These are phyloP conservation scores for Lepidium sativum DNA, from an alignment of 345 rosid genomes.

Conservation along the genomic window DNA sequence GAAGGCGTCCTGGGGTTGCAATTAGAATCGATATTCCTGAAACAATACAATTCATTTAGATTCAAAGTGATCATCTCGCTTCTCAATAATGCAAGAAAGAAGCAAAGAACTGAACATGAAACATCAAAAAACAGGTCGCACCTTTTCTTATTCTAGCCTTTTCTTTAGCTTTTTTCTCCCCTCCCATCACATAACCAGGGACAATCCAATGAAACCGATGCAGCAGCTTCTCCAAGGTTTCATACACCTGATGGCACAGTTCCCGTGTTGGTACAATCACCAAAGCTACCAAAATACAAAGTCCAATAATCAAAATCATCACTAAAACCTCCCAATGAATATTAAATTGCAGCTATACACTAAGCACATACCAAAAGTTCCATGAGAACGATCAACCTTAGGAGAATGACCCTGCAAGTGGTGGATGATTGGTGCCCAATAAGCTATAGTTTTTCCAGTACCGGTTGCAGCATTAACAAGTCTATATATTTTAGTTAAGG, in stretches of 20 bases:
- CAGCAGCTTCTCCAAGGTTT: constrained; percentile 71
- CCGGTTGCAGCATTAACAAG: constrained; percentile 95
- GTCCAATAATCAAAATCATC: background rate
- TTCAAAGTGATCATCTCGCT: background rate
- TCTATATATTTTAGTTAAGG: constrained; percentile 32
- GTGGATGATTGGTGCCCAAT: constrained; percentile 85
- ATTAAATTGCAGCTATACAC: background rate
- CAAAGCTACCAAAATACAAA: constrained; percentile 51
- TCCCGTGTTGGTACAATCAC: constrained; percentile 96
- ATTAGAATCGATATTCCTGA: constrained; percentile 85
- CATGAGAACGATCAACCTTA: constrained; percentile 59
- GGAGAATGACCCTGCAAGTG: constrained; percentile 58
- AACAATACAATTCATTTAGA: background rate
- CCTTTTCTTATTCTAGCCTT: constrained; percentile 97
- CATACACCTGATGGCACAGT: constrained; percentile 89
- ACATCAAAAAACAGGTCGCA: background rate
- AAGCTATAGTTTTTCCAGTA: constrained; percentile 87
- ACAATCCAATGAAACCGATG: constrained; percentile 96
- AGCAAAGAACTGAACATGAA: background rate
- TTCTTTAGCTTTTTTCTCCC: constrained; percentile 86
- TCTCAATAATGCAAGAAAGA: background rate
- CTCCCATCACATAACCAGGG: constrained; percentile 97
- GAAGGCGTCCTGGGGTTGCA: constrained; percentile 98
- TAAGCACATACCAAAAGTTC: constrained; percentile 66
- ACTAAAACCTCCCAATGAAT: background rate